phyloP scores from a whole-genome alignment of 306 rosid genomes.

The Glycyrrhiza uralensis region DNA sequence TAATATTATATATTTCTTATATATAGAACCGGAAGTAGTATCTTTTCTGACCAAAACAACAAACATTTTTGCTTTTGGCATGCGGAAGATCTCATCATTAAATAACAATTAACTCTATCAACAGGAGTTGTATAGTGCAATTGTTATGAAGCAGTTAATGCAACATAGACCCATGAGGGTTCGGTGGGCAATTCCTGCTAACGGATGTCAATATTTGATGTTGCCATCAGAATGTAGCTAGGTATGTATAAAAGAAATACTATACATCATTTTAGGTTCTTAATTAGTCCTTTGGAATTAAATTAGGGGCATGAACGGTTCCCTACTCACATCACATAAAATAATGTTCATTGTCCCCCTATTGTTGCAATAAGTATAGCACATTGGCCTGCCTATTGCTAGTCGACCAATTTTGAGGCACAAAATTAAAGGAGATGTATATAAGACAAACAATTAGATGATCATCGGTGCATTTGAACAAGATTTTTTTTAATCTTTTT shows the following conservation, averaged over 20 bases:
- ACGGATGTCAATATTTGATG: background rate
- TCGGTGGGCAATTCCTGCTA: background rate
- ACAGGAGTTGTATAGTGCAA: background rate
- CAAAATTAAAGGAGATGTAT: background rate
- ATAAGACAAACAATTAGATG: background rate
- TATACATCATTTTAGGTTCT: background rate
- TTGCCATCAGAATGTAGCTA: conserved; percentile 12
- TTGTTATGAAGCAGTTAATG: conserved; percentile 20
- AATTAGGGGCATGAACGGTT: background rate
- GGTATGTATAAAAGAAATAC: background rate
- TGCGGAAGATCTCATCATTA: conserved; percentile 1
- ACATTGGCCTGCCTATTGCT: background rate
- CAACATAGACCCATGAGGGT: background rate
- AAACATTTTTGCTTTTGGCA: background rate
- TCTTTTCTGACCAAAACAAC: background rate
- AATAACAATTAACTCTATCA: background rate
- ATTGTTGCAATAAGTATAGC: background rate
- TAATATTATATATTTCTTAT: too few relatives aligned
- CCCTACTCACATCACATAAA: background rate
- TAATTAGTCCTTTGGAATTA: background rate
- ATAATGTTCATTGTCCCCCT: conserved; percentile 15
- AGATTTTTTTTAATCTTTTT: background rate
- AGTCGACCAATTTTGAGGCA: background rate
- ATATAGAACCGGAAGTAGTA: too few relatives aligned
- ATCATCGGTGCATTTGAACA: background rate